A percentile compares a stretch with the other conserved stretches of the same genome.
Conservation (phyloP, 768 basidiomycete genomes). For the Podaxis carcinomalis region DNA sequence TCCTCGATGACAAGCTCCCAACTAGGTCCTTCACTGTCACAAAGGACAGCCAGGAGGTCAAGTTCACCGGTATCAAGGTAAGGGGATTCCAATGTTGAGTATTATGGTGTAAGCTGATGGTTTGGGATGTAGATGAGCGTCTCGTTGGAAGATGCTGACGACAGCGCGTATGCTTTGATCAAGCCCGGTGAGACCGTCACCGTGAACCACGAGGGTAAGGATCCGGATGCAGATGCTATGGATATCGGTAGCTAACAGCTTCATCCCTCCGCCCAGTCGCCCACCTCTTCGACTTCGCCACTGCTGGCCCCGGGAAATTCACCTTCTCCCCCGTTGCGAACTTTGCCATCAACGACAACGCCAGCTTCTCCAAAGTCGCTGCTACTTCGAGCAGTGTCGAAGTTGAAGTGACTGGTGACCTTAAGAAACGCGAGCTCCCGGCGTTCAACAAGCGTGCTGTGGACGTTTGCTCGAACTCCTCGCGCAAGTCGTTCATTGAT, state of each 20-base stretch:
- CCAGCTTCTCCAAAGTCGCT: conserved; percentile 24
- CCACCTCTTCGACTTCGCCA: conserved; percentile 37
- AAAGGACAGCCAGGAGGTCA: conserved; percentile 31
- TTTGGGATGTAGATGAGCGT: conserved; percentile 27
- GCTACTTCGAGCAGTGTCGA: conserved; percentile 23
- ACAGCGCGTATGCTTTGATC: conserved; percentile 34
- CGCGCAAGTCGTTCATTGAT: conserved; percentile 34
- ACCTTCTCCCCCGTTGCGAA: conserved; percentile 33
- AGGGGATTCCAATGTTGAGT: not conserved
- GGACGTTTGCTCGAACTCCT: conserved; percentile 32
- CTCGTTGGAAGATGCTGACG: conserved; percentile 31
- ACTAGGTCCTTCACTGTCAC: conserved; percentile 40
- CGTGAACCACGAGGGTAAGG: conserved; percentile 33
- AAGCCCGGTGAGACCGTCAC: conserved; percentile 35
- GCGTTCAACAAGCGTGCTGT: conserved; percentile 32
- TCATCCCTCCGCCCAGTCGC: conserved; percentile 24
- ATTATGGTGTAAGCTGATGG: not conserved
- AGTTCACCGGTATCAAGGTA: conserved; percentile 43
- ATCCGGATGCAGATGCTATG: not conserved
- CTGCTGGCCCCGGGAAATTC: conserved; percentile 35
- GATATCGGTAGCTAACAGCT: not conserved
- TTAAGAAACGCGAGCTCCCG: conserved; percentile 27
- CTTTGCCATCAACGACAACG: conserved; percentile 31
- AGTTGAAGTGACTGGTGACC: conserved; percentile 31
- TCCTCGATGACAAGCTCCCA: conserved; percentile 38